Conservation (phyloP, 1,139 yeast genomes). For the Geotrichum bryndzae region DNA sequence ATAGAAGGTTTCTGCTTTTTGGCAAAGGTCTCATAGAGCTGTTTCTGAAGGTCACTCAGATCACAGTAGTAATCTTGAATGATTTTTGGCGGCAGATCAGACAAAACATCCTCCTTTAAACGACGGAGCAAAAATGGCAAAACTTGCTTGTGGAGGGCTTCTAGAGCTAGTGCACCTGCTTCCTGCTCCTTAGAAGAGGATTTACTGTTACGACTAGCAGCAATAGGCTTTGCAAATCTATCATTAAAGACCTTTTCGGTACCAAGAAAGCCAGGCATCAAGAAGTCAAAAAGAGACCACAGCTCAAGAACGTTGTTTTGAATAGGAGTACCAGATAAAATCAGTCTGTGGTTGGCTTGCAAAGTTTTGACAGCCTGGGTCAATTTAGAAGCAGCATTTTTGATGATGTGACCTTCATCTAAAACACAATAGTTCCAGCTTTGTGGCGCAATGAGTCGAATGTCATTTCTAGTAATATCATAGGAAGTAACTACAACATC, state of each 20-base stretch:
- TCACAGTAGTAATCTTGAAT: slow-evolving; percentile 98
- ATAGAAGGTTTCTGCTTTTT: slow-evolving; percentile 73
- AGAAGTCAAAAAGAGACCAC: slow-evolving; percentile 94
- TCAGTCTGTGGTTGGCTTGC: slow-evolving; percentile 80
- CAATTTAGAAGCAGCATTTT: slow-evolving; percentile 81
- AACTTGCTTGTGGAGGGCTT: slow-evolving; percentile 92
- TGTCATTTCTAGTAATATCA: slow-evolving; percentile 92
- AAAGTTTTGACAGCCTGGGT: slow-evolving; percentile 81
- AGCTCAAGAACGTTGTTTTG: slow-evolving; percentile 94
- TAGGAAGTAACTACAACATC: slow-evolving; percentile 93
- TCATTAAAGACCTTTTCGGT: slow-evolving; percentile 93
- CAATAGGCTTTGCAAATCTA: slow-evolving; percentile 93
- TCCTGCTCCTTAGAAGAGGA: slow-evolving; percentile 93
- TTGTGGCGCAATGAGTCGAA: slow-evolving; percentile 50
- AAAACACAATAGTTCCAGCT: slow-evolving; percentile 91
- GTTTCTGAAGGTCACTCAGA: slow-evolving; percentile 81
- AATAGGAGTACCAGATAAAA: slow-evolving; percentile 94
- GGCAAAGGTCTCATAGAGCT: slow-evolving; percentile 85
- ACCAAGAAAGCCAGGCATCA: slow-evolving; percentile 98
- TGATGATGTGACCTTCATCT: slow-evolving; percentile 97
- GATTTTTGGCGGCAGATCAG: slow-evolving; percentile 95
- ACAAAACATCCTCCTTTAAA: slow-evolving; percentile 89
- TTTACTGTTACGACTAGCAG: slow-evolving; percentile 86
- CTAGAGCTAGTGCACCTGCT: slow-evolving; percentile 92
- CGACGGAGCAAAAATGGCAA: slow-evolving; percentile 94